Conservation (phyloP, 2,329 filamentous ascomycete species). For the Trichophyton benhamiae region DNA sequence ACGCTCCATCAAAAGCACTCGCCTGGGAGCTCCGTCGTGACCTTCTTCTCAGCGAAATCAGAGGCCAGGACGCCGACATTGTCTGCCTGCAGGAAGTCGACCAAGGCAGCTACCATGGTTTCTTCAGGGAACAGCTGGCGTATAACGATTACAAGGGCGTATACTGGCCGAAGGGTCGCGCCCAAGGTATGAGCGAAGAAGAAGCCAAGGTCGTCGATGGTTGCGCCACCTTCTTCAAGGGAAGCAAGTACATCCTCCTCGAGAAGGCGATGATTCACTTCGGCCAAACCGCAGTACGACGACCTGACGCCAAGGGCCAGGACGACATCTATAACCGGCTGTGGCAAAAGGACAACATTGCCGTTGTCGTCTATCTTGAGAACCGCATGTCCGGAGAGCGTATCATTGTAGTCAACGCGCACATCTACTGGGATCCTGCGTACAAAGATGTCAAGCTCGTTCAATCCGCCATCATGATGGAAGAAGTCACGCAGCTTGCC, state of each 20-base stretch:
- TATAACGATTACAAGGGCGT: conserved; percentile 86
- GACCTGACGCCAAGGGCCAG: conserved; percentile 92
- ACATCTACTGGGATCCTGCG: conserved; percentile 87
- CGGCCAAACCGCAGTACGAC: conserved; percentile 78
- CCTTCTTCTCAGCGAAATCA: conserved; percentile 71
- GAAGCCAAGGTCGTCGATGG: conserved; percentile 87
- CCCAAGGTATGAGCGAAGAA: conserved; percentile 81
- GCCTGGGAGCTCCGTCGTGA: conserved; percentile 78
- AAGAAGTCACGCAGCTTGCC: conserved; percentile 72
- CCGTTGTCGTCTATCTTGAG: conserved; percentile 81
- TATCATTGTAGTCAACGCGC: conserved; percentile 83
- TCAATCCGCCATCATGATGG: conserved; percentile 90
- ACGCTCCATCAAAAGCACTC: conserved; percentile 70
- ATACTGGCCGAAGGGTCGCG: conserved; percentile 80
- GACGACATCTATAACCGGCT: conserved; percentile 97
- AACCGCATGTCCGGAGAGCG: conserved; percentile 82
- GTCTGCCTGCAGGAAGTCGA: conserved; percentile 91
- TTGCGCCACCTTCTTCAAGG: conserved; percentile 93
- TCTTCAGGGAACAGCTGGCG: conserved; percentile 75
- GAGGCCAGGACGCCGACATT: conserved; percentile 70
- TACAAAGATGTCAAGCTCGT: conserved; percentile 92
- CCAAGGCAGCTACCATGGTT: conserved; percentile 80
- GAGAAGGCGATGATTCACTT: conserved; percentile 95
- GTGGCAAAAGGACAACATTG: conserved; percentile 97
- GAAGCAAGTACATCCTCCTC: conserved; percentile 81